Evolutionary conservation across 2,329 filamentous ascomycete species (phyloP), one percentile per base, ranked within the genome.

Genomic region (Rosellinia necatrix): DNA sequence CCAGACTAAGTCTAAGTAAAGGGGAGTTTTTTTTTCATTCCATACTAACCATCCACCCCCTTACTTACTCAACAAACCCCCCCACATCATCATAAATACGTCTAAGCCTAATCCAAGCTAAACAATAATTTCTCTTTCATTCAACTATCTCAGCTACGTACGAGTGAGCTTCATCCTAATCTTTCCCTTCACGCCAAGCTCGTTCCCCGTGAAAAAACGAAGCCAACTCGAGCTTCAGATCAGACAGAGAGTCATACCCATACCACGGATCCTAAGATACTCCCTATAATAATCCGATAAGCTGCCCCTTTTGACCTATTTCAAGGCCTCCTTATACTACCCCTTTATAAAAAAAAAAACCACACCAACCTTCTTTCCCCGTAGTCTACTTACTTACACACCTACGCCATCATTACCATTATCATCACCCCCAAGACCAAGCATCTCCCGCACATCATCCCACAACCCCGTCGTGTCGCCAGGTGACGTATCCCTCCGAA

Each of bases 241-340:
- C 29, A 30, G 8, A 22, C 15, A 24, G 19, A 22, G 27, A 42
- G 27, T 37, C 29, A 49, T 51, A 44, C 27, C n/a, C 12, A 15
- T 21, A 22, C 47, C 42, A 54, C 37, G 35, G 9, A 44, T 50
- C 32, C 40, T 32, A 40, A 43, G 6, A 48, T 43, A 43, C 12
- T 37, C 6, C 2, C 34, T 17, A 41, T 30, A 37, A 25, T 25
- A 24, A n/a, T n/a, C n/a, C n/a, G n/a, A n/a, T n/a, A n/a, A n/a
- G n/a, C n/a, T n/a, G n/a, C n/a, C n/a, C n/a, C n/a, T n/a, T n/a
- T n/a, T n/a, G n/a, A n/a, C n/a, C n/a, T n/a, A n/a, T n/a, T n/a
- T n/a, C n/a, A n/a, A n/a, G n/a, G n/a, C n/a, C n/a, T n/a, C n/a
- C n/a, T n/a, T n/a, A n/a, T n/a, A n/a, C n/a, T n/a, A n/a, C n/a